Evolutionary conservation across 2,329 filamentous ascomycete genomes (phyloP).

Genomic region (Ophiocordyceps camponoti-saundersi): DNA sequence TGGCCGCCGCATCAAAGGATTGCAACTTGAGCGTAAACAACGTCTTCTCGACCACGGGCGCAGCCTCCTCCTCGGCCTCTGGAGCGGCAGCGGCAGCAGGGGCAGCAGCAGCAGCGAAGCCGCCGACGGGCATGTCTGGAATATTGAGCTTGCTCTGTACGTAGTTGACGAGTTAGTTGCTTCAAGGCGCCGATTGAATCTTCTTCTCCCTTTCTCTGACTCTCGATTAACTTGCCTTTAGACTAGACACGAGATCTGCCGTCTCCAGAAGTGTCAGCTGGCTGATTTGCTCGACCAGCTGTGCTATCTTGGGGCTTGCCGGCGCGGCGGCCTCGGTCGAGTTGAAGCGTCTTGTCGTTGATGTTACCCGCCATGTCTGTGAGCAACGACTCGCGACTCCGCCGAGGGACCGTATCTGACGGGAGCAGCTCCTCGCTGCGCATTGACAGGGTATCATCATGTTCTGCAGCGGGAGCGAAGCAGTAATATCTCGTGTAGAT

Average conservation of each 20-base stretch:
- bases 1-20: slow-evolving; percentile 71
- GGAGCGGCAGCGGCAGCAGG: slow-evolving; percentile 46
- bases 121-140: slow-evolving; percentile 88
- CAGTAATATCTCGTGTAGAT: background rate
- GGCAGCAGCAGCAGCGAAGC: slow-evolving; percentile 61
- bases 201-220: slow-evolving; percentile 3
- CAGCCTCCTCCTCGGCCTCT: slow-evolving; percentile 77
- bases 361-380: slow-evolving; percentile 26
- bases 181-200: background rate
- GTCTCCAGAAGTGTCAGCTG: slow-evolving; percentile 96
- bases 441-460: slow-evolving; percentile 49
- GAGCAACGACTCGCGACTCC: slow-evolving; percentile 26
- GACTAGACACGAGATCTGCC: slow-evolving; percentile 78
- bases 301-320: slow-evolving; percentile 76
- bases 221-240: slow-evolving; percentile 53
- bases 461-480: slow-evolving; percentile 12
- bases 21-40: slow-evolving; percentile 93
- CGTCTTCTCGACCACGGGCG: slow-evolving; percentile 84
- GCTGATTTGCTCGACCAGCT: slow-evolving; percentile 97
- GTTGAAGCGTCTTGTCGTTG: slow-evolving; percentile 61
- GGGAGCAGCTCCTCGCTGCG: slow-evolving; percentile 47
- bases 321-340: slow-evolving; percentile 55
- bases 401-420: slow-evolving; percentile 36
- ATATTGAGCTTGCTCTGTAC: slow-evolving; percentile 89
- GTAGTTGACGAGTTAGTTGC: slow-evolving; percentile 1